Conservation (phyloP, 2,329 filamentous ascomycete genomes). For the Pyricularia sp. region DNA sequence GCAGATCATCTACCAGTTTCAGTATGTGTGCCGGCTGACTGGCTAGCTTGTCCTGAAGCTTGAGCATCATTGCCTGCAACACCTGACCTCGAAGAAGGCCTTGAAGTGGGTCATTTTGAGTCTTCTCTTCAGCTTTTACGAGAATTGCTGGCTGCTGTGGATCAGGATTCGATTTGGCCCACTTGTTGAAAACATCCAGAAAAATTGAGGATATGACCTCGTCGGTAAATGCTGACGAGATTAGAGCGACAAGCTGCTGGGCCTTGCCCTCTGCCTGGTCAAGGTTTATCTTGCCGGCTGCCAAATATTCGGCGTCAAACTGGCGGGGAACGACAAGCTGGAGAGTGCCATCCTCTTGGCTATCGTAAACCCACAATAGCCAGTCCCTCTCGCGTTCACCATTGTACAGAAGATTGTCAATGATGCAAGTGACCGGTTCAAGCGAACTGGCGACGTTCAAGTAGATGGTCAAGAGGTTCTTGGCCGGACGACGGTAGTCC, state of each 20-base stretch:
- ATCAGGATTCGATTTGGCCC: conserved; percentile 32
- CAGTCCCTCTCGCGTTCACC: conserved; percentile 29
- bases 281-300: not conserved
- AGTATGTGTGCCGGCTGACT: conserved; percentile 55
- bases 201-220: conserved; percentile 53
- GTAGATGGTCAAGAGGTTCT: conserved; percentile 44
- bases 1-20: conserved; percentile 51
- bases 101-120: conserved; percentile 24
- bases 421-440: conserved; percentile 37
- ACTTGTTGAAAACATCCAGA: conserved; percentile 46
- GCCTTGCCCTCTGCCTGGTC: conserved; percentile 37
- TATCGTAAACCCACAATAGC: conserved; percentile 42
- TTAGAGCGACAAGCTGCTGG: conserved; percentile 35
- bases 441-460: conserved; percentile 45
- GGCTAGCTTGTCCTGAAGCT: conserved; percentile 53
- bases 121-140: conserved; percentile 13
- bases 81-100: conserved; percentile 48
- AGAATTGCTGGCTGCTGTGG: conserved; percentile 18
- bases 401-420: conserved; percentile 45
- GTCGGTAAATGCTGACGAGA: conserved; percentile 39
- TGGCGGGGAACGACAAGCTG: conserved; percentile 32
- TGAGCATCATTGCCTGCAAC: conserved; percentile 56
- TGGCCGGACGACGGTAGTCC: conserved; percentile 34
- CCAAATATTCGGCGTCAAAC: not conserved
- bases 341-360: conserved; percentile 35